Percentiles rank a stretch among this genome's conserved stretches.
phyloP scores from a whole-genome alignment of 2,329 filamentous ascomycete genomes.

The Aureobasidium sp. region DNA sequence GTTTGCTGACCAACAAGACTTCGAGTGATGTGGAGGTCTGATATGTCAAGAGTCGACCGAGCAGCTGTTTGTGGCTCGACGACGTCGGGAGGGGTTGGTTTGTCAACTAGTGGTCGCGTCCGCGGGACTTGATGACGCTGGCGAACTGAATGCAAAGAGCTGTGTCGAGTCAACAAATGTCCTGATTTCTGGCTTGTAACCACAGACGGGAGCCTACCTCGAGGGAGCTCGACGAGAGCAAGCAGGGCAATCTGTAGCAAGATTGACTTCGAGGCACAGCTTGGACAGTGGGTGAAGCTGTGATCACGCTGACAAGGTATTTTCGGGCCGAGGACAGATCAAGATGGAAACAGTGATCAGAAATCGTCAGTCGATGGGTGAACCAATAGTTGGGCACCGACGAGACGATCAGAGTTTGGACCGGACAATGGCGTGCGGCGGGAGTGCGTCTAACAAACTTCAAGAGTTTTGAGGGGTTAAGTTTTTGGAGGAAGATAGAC shows the following conservation, averaged over 20 bases:
- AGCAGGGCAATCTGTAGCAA: not conserved
- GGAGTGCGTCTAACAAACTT: slow-evolving; percentile 6
- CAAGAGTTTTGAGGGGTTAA: slow-evolving; percentile 9
- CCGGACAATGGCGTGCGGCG: slow-evolving; percentile 12
- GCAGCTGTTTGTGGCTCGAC: not conserved
- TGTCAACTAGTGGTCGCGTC: not conserved
- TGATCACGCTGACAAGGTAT: not conserved
- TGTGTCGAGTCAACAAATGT: not conserved
- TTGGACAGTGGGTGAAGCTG: not conserved
- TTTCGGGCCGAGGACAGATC: slow-evolving; percentile 7
- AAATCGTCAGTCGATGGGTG: not conserved
- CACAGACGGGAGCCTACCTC: not conserved
- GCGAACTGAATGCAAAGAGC: not conserved
- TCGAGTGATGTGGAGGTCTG: not conserved
- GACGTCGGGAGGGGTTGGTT: not conserved
- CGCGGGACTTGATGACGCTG: not conserved
- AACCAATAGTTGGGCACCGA: slow-evolving; percentile 6
- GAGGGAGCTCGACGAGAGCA: not conserved
- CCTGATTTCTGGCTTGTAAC: not conserved
- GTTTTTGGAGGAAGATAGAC: slow-evolving; percentile 8
- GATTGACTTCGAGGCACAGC: slow-evolving; percentile 3
- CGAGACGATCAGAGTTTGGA: slow-evolving; percentile 5
- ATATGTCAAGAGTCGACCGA: not conserved
- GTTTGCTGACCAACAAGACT: not conserved
- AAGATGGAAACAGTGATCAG: not conserved